These are phyloP conservation scores for Macrophomina phaseolina DNA, from an alignment of 2,329 filamentous ascomycete species.

Conservation along the genomic window DNA sequence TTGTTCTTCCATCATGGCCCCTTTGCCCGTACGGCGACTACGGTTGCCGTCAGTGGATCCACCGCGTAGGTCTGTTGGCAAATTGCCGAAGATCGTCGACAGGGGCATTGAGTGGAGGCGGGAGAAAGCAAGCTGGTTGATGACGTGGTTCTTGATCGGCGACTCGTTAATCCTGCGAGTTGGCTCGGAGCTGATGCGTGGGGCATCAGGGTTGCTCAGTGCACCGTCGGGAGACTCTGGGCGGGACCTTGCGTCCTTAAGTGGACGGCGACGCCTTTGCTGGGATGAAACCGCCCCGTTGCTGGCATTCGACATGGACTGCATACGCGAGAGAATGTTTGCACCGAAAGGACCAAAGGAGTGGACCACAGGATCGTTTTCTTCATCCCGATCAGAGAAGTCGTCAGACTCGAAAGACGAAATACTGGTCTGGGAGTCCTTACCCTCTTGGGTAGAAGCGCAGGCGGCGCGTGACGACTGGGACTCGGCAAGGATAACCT, in stretches of 20 bases:
- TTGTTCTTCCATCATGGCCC: conserved; percentile 55
- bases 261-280: conserved; percentile 38
- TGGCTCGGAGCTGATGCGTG: conserved; percentile 33
- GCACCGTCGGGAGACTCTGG: conserved; percentile 41
- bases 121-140: conserved; percentile 95
- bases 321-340: conserved; percentile 81
- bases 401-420: conserved; percentile 58
- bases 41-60: conserved; percentile 9
- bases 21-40: conserved; percentile 29
- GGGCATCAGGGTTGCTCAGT: conserved; percentile 11
- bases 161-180: conserved; percentile 41
- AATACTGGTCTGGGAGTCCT: conserved; percentile 17
- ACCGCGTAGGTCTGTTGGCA: conserved; percentile 64
- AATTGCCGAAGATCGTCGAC: conserved; percentile 84
- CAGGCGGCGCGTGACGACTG: conserved; percentile 38
- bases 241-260: conserved; percentile 30
- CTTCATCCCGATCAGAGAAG: conserved; percentile 75
- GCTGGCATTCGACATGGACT: conserved; percentile 68
- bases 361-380: conserved; percentile 91
- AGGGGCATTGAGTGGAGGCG: conserved; percentile 89
- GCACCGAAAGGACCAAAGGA: conserved; percentile 91
- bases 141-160: conserved; percentile 79
- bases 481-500: conserved; percentile 31
- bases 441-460: conserved; percentile 45
- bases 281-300: conserved; percentile 58